Evolutionary conservation across 169 alveolate genomes (phyloP).

Genomic region (Plasmodium gallinaceum): DNA sequence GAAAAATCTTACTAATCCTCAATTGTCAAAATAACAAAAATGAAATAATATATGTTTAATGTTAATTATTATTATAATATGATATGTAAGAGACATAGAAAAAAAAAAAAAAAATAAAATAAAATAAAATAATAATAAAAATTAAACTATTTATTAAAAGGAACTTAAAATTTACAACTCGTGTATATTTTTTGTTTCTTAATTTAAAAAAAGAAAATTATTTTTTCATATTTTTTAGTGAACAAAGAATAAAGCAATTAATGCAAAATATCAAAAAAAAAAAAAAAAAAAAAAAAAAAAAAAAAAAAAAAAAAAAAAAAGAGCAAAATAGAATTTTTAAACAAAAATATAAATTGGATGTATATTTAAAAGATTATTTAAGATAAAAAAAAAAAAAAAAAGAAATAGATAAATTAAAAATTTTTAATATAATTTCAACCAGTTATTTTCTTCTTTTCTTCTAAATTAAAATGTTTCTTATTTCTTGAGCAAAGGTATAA

Average conservation of each 20-base stretch:
- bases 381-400: background rate
- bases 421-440: slow-evolving; percentile 6
- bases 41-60: background rate
- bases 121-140: background rate
- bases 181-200: slow-evolving; percentile 9
- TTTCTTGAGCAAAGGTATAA: slow-evolving; percentile 87
- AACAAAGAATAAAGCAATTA: background rate
- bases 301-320: too few species aligned
- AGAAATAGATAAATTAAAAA: slow-evolving; percentile 24
- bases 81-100: background rate
- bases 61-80: background rate
- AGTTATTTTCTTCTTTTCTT: background rate
- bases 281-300: too few species aligned
- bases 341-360: slow-evolving; percentile 22
- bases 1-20: background rate
- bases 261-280: too few species aligned
- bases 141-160: too few species aligned
- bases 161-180: slow-evolving; percentile 33
- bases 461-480: slow-evolving; percentile 82
- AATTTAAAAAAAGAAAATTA: background rate
- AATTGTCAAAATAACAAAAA: background rate
- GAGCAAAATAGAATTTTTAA: background rate
- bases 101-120: slow-evolving; percentile 8
- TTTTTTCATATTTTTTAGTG: slow-evolving; percentile 24
- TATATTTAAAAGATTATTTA: background rate